Evolutionary conservation across 306 rosid genomes (phyloP), one percentile per base, ranked within the genome.

Genomic region (Prunus kanzakura): DNA sequence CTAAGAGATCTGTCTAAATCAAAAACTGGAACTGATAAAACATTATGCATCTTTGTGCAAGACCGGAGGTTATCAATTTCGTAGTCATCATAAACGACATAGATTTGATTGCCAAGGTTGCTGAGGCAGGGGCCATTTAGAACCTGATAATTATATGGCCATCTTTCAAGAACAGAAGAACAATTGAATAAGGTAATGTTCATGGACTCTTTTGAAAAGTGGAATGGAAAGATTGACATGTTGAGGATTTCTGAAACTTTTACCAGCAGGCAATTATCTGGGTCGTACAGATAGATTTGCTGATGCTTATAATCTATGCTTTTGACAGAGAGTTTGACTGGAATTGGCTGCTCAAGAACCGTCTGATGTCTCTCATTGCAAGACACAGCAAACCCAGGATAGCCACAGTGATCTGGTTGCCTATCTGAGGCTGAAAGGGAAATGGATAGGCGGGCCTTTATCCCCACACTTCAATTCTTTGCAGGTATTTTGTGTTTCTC

Each of bases 381-480:
- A 20, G 74, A 47, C 22, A 86, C 2, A 56, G 72, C 84, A 71
- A 86, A 88, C 3, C 82, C 88, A 2, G 78, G 84, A 19, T 19
- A 75, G 27, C 86, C 79, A 61, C 75, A 74, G 0, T 43, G 14
- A 9, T 2, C 16, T 61, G 73, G 61, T 9, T 74, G 80, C 20
- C 78, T 73, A 78, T 27, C 78, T 80, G 51, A 81, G 72, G 16
- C 76, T 7, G 49, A 86, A 86, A 3, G 87, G 93, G 73, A 84
- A 86, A 16, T 76, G 69, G 46, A 88, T 67, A 4, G 4, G 7
- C 4, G 19, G 67, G 25, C 79, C 71, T 14, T 72, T 1, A 15
- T 14, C 1, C 35, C 80, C 80, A 30, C 89, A 88, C 11, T 29
- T 22, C 15, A 41, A 47, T 29, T 71, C 54, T 27, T 15, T 7